Conservation (phyloP, 768 basidiomycete genomes). For the Daedaleopsis sinensis region DNA sequence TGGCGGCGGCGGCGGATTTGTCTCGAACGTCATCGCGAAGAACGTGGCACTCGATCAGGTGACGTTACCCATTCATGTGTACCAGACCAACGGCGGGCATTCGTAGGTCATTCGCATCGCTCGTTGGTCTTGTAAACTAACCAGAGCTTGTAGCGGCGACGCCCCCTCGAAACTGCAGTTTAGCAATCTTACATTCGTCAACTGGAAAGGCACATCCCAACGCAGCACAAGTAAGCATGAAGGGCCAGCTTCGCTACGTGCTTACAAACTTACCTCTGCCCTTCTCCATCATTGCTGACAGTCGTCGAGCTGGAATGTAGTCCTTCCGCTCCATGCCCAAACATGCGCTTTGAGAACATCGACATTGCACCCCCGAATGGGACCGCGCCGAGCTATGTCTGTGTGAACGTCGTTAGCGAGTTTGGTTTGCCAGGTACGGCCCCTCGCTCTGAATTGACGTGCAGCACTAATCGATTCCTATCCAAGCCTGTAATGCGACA, state of each 20-base stretch:
- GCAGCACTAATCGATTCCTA: too few species aligned
- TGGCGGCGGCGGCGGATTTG: slow-evolving; percentile 52
- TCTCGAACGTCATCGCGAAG: slow-evolving; percentile 46
- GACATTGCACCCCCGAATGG: slow-evolving; percentile 40
- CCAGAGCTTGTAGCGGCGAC: slow-evolving; percentile 6
- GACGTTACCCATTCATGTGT: slow-evolving; percentile 46
- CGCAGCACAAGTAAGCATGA: slow-evolving; percentile 22
- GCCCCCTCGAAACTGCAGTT: slow-evolving; percentile 46
- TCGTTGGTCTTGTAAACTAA: too few species aligned
- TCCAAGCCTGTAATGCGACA: too few species aligned
- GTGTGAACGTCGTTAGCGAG: slow-evolving; percentile 46
- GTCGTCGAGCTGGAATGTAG: slow-evolving; percentile 56
- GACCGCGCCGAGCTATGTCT: slow-evolving; percentile 41
- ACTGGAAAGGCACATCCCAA: slow-evolving; percentile 51
- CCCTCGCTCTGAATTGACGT: too few species aligned
- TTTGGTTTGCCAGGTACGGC: slow-evolving; percentile 31
- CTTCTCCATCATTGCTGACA: slow-evolving; percentile 15
- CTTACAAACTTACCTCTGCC: not conserved
- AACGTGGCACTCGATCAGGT: slow-evolving; percentile 51
- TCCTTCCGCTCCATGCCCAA: slow-evolving; percentile 46
- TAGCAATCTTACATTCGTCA: slow-evolving; percentile 46
- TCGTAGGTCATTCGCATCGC: too few species aligned
- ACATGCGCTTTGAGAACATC: slow-evolving; percentile 42
- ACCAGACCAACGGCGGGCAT: slow-evolving; percentile 54
- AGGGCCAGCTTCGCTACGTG: not conserved